A percentile compares a stretch with the other conserved stretches of the same genome.
Evolutionary conservation across 2,329 filamentous ascomycete species (phyloP).

Genomic region (Lojkania enalia): DNA sequence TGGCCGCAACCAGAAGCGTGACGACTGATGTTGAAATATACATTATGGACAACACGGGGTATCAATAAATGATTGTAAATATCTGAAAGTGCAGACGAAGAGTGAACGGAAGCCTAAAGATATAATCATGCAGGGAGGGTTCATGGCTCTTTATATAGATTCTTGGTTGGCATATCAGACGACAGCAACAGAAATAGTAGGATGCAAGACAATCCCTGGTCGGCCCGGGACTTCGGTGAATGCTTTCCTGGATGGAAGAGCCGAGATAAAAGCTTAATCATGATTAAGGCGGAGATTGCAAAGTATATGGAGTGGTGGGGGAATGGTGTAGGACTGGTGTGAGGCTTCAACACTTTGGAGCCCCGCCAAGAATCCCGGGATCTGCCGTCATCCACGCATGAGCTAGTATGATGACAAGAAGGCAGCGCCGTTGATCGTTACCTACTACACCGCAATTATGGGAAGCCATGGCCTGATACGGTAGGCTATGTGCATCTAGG

Average conservation of each 20-base stretch:
- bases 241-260: constrained; percentile 10
- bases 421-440: constrained; percentile 16
- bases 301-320: too few species aligned
- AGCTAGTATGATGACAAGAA: constrained; percentile 19
- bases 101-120: constrained; percentile 12
- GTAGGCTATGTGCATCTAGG: constrained; percentile 10
- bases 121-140: constrained; percentile 9
- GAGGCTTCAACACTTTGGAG: constrained; percentile 17
- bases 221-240: constrained; percentile 4
- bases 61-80: background rate
- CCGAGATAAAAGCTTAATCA: constrained; percentile 8
- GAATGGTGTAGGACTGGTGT: constrained; percentile 23
- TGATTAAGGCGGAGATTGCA: too few species aligned
- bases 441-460: background rate
- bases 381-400: constrained; percentile 14
- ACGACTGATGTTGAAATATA: constrained; percentile 36
- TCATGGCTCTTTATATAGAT: constrained; percentile 25
- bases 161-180: constrained; percentile 4
- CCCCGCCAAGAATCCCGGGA: constrained; percentile 15
- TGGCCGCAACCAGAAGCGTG: constrained; percentile 29
- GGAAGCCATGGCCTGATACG: constrained; percentile 2
- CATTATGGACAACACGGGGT: constrained; percentile 30
- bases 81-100: constrained; percentile 17
- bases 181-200: constrained; percentile 19
- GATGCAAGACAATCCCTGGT: constrained; percentile 11